Evolutionary conservation across 1,139 yeast genomes (phyloP).

Genomic region (Lodderomyces elongisporus): DNA sequence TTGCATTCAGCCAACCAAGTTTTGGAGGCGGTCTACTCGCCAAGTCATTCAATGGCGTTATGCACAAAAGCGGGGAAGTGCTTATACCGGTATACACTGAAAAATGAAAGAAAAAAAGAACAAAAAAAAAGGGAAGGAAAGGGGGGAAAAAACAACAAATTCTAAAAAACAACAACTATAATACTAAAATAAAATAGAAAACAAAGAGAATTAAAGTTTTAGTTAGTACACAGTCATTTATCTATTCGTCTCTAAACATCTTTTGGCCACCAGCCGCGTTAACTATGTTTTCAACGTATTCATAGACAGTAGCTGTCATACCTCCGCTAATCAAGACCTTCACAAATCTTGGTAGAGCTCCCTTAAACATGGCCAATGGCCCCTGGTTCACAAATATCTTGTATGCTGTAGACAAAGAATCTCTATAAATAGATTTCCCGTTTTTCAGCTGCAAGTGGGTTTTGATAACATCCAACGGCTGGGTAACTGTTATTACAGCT

Average conservation of each 20-base stretch:
- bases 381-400: conserved; percentile 70
- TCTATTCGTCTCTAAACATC: conserved; percentile 29
- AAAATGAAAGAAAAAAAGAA: conserved; percentile 4
- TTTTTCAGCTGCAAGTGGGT: conserved; percentile 83
- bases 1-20: conserved; percentile 74
- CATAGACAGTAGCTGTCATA: conserved; percentile 66
- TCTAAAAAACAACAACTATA: no score
- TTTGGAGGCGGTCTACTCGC: conserved; percentile 57
- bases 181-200: no score
- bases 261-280: conserved; percentile 45
- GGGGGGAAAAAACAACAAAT: no score
- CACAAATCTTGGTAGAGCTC: conserved; percentile 73
- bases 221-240: no score
- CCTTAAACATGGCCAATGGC: conserved; percentile 61
- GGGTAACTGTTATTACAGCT: conserved; percentile 75
- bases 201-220: no score
- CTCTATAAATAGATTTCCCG: conserved; percentile 57
- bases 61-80: conserved; percentile 45
- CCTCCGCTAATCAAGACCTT: conserved; percentile 81
- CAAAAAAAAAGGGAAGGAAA: no score
- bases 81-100: conserved; percentile 50
- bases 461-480: conserved; percentile 87
- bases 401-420: conserved; percentile 69
- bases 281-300: conserved; percentile 50
- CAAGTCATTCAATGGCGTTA: conserved; percentile 42